Evolutionary conservation across 2,329 filamentous ascomycete species (phyloP).

Genomic region (Apiospora pterosperma): DNA sequence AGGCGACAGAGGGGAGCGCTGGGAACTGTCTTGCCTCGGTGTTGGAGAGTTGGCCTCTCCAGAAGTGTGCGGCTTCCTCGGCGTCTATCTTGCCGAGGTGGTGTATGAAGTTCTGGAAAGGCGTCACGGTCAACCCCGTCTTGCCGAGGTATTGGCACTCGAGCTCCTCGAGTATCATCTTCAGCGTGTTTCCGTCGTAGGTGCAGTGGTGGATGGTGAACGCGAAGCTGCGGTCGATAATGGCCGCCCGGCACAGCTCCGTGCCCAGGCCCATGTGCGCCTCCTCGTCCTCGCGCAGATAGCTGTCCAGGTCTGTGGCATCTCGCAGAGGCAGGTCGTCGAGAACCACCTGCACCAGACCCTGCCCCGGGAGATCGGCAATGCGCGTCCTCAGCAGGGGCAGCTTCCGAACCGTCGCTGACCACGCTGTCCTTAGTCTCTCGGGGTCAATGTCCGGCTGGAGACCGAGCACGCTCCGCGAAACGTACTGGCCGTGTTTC

Average conservation of each 20-base stretch:
- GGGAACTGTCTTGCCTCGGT: not conserved
- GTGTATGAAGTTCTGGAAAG: not conserved
- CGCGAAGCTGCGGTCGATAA: not conserved
- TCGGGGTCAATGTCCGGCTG: not conserved
- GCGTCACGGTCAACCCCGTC: not conserved
- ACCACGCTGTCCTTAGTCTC: not conserved
- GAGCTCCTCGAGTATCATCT: not conserved
- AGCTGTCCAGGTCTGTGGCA: not conserved
- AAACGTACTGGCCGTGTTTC: constrained; percentile 23
- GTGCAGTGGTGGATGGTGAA: not conserved
- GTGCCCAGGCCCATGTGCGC: constrained; percentile 32
- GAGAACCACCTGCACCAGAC: constrained; percentile 18
- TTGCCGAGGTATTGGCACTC: not conserved
- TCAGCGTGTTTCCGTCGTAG: not conserved
- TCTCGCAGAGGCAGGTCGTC: constrained; percentile 17
- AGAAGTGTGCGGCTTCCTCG: not conserved
- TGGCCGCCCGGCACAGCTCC: constrained; percentile 15
- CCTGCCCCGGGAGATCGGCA: constrained; percentile 5
- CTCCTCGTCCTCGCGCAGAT: constrained; percentile 17
- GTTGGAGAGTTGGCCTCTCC: not conserved
- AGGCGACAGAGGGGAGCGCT: not conserved
- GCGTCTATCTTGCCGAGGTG: not conserved
- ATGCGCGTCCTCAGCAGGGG: constrained; percentile 4
- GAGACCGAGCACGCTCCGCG: constrained; percentile 12
- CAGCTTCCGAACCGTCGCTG: not conserved